Evolutionary conservation across 495 filamentous ascomycete species (phyloP), one percentile per base, ranked within the genome.

Genomic region (Trichodelitschia bisporula): DNA sequence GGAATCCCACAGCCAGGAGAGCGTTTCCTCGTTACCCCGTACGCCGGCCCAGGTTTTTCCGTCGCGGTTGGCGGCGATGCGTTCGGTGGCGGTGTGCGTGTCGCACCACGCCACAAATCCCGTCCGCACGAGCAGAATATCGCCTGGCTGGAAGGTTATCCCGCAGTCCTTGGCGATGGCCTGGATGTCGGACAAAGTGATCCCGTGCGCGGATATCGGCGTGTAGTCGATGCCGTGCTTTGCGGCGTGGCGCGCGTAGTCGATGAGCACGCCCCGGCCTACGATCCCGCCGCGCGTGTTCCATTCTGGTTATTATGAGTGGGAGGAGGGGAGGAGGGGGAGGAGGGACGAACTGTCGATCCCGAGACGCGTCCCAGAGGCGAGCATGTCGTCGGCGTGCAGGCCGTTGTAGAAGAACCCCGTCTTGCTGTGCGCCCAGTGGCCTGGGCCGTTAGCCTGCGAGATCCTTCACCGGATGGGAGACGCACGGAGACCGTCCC

Each of bases 401-500:
- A n/a, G 50, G 42, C 55, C 53, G 38, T 66, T 66, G 47, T 69
- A 61, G 59, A 40, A 71, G 27, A 38, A 45, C 10, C 28, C 49
- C 39, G 35, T 52, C 17, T 47, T 40, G 4, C 58, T 40, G 34
- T 62, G 56, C 10, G 49, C 46, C 32, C 56, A 50, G 47, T 58
- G 38, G 16, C 28, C n/a, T n/a, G n/a, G n/a, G n/a, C n/a, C n/a
- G n/a, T n/a, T n/a, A n/a, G n/a, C n/a, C n/a, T n/a, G n/a, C n/a
- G n/a, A n/a, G n/a, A n/a, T n/a, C n/a, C n/a, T n/a, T n/a, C n/a
- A n/a, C n/a, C n/a, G n/a, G n/a, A n/a, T n/a, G n/a, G n/a, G n/a
- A n/a, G n/a, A n/a, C n/a, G n/a, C n/a, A n/a, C n/a, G 13, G 35
- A 28, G 33, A 27, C 71, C 69, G 40, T 83, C 76, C 76, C 76